phyloP scores from a whole-genome alignment of 805 yeast species.

The Candida michaelii region DNA sequence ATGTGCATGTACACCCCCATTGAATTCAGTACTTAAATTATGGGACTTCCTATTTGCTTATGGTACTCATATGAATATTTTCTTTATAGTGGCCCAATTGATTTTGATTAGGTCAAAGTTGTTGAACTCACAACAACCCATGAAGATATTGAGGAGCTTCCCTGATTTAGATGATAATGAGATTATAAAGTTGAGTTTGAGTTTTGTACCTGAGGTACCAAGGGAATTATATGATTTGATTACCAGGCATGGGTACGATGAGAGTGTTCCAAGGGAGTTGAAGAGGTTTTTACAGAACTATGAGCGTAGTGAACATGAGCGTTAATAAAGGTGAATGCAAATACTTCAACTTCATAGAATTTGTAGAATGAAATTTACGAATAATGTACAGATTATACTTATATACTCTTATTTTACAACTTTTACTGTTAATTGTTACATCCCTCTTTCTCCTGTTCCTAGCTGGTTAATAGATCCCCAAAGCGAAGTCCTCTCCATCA shows the following conservation, averaged over 20 bases:
- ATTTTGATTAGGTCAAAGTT: conserved; percentile 64
- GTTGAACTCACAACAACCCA: conserved; percentile 65
- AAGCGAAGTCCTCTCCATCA: conserved; percentile 58
- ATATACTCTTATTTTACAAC: too few relatives aligned
- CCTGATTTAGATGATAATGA: conserved; percentile 72
- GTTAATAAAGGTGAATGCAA: too few relatives aligned
- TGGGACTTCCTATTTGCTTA: conserved; percentile 94
- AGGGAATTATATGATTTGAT: conserved; percentile 61
- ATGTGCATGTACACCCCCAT: conserved; percentile 86
- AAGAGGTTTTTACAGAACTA: conserved; percentile 23
- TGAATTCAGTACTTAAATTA: conserved; percentile 66
- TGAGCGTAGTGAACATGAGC: too few relatives aligned
- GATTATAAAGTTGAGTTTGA: conserved; percentile 73
- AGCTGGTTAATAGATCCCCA: conserved; percentile 32
- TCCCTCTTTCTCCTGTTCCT: too few relatives aligned
- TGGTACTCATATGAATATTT: conserved; percentile 83
- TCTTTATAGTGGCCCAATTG: conserved; percentile 81
- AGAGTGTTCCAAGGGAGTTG: conserved; percentile 35
- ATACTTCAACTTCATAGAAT: too few relatives aligned
- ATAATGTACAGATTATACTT: too few relatives aligned
- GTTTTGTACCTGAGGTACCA: conserved; percentile 76
- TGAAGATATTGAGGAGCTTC: conserved; percentile 69
- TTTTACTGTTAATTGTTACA: not conserved
- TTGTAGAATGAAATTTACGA: too few relatives aligned
- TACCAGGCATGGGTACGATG: conserved; percentile 62